phyloP scores from a whole-genome alignment of 345 rosid species.

The Theobroma cacao region DNA sequence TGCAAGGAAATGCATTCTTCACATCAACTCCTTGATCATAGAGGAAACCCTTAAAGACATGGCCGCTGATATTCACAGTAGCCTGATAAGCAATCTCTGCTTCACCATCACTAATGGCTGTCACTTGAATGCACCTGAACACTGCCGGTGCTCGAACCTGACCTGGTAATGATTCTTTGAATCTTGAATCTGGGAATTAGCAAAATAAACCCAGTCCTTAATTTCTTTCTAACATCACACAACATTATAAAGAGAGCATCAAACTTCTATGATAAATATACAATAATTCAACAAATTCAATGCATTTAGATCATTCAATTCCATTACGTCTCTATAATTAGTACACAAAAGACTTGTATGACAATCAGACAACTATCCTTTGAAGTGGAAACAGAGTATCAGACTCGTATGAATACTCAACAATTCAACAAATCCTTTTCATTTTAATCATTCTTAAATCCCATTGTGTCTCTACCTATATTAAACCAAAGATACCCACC shows the following conservation, averaged over 20 bases:
- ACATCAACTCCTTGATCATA: constrained; percentile 65
- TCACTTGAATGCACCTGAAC: constrained; percentile 75
- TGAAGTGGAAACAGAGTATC: too few relatives aligned
- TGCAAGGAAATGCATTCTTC: constrained; percentile 41
- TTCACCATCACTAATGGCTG: constrained; percentile 59
- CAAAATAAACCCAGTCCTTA: background rate
- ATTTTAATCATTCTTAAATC: background rate
- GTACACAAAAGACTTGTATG: too few relatives aligned
- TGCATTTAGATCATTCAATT: background rate
- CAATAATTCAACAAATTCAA: background rate
- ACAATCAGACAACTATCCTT: too few relatives aligned
- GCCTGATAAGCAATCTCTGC: constrained; percentile 88
- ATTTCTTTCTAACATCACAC: background rate
- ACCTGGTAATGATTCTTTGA: constrained; percentile 66
- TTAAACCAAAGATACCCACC: too few relatives aligned
- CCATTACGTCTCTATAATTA: background rate
- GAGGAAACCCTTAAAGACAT: constrained; percentile 78
- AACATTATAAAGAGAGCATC: background rate
- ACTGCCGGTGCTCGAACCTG: constrained; percentile 86
- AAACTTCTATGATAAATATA: background rate
- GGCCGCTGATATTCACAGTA: constrained; percentile 79
- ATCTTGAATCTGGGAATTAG: constrained; percentile 45
- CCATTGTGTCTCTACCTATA: background rate
- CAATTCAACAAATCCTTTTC: background rate
- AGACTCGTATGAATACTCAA: background rate